Evolutionary conservation across 345 rosid species (phyloP), one percentile per base, ranked within the genome.

Genomic region (Salix viminalis): DNA sequence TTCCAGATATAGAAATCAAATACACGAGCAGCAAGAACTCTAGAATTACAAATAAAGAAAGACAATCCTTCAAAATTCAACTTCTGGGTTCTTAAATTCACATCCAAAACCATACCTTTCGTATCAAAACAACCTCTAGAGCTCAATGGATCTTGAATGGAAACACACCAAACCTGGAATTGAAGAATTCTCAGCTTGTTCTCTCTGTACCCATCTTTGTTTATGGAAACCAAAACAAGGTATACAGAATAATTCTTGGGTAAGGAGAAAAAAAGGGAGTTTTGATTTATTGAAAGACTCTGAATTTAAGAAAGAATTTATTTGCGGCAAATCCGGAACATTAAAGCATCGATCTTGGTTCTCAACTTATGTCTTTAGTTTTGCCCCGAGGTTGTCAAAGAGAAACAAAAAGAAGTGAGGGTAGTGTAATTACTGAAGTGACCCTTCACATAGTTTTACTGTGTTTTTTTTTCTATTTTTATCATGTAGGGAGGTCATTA

Each of bases 181-280:
- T 58, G 26, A 56, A 56, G 0, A 56, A 3, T n/a, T n/a, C 26
- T 56, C 62, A 58, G 62, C 14, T 42, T 42, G 13, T 58, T 58
- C 4, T n/a, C 64, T 58, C 6, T 10, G 64, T 58, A 23, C 5
- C 64, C 10, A 14, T 58, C 64, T 10, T 5, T 23, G 62, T 58
- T 56, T 56, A 44, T 28, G 2, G 44, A 44, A 24, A 30, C 10
- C 62, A 15, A 18, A 19, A 19, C 2, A 6, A 16, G 10, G 14
- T 34, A 8, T n/a, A 37, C 37, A 37, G 23, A 42, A 64, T 10
- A 50, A 42, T 70, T 71, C 72, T 80, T 41, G 84, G 84, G 75
- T 83, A 81, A 9, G 77, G 77, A 37, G 83, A 75, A 44, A 42
- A 39, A 42, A 39, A 30, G 34, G 42, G 2, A 70, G 6, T 74